Base-by-base conservation (phyloP, 2,329 filamentous ascomycete genomes). In the Saccharata proteae region DNA sequence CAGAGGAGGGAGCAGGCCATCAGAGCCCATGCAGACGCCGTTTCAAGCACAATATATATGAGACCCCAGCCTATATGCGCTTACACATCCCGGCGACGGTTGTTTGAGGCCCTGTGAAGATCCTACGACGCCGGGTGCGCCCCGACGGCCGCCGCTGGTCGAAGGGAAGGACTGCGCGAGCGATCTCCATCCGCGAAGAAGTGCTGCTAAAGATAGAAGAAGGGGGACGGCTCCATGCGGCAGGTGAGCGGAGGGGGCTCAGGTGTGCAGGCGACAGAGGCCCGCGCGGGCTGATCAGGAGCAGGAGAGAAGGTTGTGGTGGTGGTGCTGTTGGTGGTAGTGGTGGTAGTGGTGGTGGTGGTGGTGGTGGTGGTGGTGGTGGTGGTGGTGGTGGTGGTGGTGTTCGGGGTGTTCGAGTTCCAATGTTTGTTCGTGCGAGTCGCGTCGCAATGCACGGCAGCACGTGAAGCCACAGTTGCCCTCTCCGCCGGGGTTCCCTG, bases 1-100 rank as follows among this genome's bases (percentile, higher is more conserved):
- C 44, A 47, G 49, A 48, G 45, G 40, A 39, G 42, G 43, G 47
- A 52, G 49, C 51, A 47, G 49, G 49, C 48, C 23, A 37, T 38
- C 40, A 40, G 38, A 39, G 41, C 52, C 52, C 50, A 52, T 52
- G 51, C 54, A 44, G 42, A 48, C 48, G 48, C 49, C 46, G 53
- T 56, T 56, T 57, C 49, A 55, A 51, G 47, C 43, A 44, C 28
- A 50, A 51, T 45, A 46, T 33, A 36, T 31, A 28, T 40, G 36
- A 36, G 25, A 35, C 34, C 48, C 52, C 34, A 31, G 47, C n/a
- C 48, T 51, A 57, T 57, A 56, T 47, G 49, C 52, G 50, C 44
- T 48, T 52, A 42, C 46, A 37, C 43, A 46, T 49, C 44, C 48
- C 44, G 43, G 30, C 31, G 38, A 38, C 42, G 34, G n/a, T 15